A percentile compares a stretch with the other conserved stretches of the same genome.
Conservation (phyloP, 306 rosid species). For the Medicago truncatula region DNA sequence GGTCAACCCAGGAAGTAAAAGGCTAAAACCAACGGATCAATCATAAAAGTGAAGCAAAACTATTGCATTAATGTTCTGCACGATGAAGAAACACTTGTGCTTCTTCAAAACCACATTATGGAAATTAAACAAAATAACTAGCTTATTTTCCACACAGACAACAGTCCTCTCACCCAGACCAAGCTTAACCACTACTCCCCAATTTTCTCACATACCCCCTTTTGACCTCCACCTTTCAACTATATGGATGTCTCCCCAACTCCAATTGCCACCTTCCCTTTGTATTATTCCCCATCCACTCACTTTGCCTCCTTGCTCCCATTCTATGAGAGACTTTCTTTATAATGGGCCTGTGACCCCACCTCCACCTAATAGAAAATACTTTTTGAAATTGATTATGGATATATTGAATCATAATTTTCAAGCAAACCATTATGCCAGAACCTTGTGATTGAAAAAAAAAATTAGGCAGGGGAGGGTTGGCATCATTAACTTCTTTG, state of each 20-base stretch:
- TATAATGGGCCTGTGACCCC: neutral
- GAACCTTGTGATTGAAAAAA: neutral
- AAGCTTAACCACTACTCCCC: neutral
- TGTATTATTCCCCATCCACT: neutral
- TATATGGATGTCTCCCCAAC: neutral
- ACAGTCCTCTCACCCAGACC: neutral
- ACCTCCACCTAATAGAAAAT: neutral
- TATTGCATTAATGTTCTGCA: neutral
- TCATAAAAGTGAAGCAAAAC: neutral
- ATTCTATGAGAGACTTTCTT: neutral
- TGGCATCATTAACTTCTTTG: conserved; percentile 22
- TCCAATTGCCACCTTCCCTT: neutral
- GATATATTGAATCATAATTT: conserved; percentile 3
- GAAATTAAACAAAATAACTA: neutral
- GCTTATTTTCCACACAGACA: neutral
- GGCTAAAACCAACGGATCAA: neutral
- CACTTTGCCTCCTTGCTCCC: neutral
- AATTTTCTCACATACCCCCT: neutral
- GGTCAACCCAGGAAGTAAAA: neutral
- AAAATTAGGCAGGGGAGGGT: neutral
- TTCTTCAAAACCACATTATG: neutral
- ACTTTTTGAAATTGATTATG: conserved; percentile 3
- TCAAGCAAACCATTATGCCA: neutral
- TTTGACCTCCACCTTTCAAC: neutral
- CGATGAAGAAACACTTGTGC: neutral